phyloP scores from a whole-genome alignment of 2,329 filamentous ascomycete genomes.

The Seiridium unicorne region DNA sequence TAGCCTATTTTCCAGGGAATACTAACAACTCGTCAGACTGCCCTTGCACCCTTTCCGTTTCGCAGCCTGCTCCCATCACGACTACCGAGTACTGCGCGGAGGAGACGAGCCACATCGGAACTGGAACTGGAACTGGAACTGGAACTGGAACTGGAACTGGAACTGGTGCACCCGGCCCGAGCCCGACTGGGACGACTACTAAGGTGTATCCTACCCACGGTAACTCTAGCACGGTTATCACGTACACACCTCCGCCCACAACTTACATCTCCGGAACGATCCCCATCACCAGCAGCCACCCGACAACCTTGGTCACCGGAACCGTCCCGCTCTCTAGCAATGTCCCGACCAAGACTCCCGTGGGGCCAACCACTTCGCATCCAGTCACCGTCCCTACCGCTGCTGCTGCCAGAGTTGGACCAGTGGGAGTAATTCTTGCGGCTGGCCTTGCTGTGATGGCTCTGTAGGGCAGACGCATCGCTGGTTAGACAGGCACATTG shows the following conservation, averaged over 20 bases:
- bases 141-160: no score
- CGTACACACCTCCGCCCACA: conserved; percentile 18
- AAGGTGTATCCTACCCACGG: conserved; percentile 5
- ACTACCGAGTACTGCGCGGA: conserved; percentile 20
- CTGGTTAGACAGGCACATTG: conserved; percentile 6
- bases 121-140: no score
- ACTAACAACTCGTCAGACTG: conserved; percentile 38
- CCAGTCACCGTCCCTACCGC: conserved; percentile 31
- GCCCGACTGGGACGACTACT: neutral
- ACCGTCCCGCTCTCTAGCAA: neutral
- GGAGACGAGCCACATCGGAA: conserved; percentile 12
- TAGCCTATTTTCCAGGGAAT: neutral
- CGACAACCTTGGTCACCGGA: conserved; percentile 10
- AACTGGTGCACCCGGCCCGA: neutral
- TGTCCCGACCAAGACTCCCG: conserved; percentile 20
- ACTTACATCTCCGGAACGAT: conserved; percentile 19
- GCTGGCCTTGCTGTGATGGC: conserved; percentile 37
- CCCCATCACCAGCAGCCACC: conserved; percentile 3
- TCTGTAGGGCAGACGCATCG: conserved; percentile 24
- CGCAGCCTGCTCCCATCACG: conserved; percentile 26
- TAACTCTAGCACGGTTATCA: conserved; percentile 15
- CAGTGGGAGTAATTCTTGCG: conserved; percentile 34
- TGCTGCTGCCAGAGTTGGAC: conserved; percentile 33
- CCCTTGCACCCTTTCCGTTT: conserved; percentile 41
- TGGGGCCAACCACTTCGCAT: conserved; percentile 20